Base-by-base conservation (phyloP, 2,329 filamentous ascomycete genomes). In the Colletotrichum sidae region DNA sequence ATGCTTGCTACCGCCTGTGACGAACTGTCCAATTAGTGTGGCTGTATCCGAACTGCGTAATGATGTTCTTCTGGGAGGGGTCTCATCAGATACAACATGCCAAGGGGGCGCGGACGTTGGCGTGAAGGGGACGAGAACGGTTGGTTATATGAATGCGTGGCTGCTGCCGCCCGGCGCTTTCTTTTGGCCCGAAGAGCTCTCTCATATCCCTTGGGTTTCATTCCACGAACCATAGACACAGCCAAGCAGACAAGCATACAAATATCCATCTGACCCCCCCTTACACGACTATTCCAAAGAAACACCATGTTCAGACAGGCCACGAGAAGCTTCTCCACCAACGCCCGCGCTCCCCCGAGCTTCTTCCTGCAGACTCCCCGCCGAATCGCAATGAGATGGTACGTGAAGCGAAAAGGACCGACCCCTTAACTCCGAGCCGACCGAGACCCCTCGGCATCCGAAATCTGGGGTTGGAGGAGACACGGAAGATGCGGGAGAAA, bases 301-400 rank as follows among this genome's bases (percentile, higher is more conserved):
- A n/a, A 50, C 34, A 64, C 55, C 9, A 68, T 68, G 67, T 62
- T 59, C 53, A 53, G 47, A 17, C 63, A 67, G 56, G 58, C 63
- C 25, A 69, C 71, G 2, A 71, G 75, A 61, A 65, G 68, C 50
- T 77, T 78, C 70, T 76, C 77, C 49, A 75, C 76, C 33, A 72
- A 76, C 33, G 74, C 75, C 41, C 75, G 71, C 51, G 74, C 76
- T 46, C 73, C 78, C 59, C 75, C 74, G 35, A 73, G 69, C 68
- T 72, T 75, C 69, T 72, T 78, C 56, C 63, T 76, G 51, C 74
- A 72, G 50, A 75, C 73, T 39, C 70, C 73, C 8, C 69, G 71
- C 47, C 71, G 71, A 42, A 67, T 73, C 54, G 73, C 73, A 55
- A 72, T 73, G 56, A 70, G 70, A 73, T 73, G 76, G 76, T 79